Evolutionary conservation across 129 eudicot genomes (phyloP), one percentile per base, ranked within the genome.

Genomic region (Pulicaria dysenterica): DNA sequence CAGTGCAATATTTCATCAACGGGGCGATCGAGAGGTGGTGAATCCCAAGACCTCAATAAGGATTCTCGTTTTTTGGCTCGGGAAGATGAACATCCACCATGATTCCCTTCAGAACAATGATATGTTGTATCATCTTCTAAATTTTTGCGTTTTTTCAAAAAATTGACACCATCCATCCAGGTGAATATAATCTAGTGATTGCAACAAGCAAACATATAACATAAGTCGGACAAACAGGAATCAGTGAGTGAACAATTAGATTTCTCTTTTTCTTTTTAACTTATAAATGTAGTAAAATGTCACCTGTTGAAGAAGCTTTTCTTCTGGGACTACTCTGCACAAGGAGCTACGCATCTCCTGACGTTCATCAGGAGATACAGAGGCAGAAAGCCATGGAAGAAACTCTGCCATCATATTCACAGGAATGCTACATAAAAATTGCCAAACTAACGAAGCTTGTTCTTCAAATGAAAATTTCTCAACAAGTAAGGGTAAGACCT

Each of bases 401-500:
- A 95, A 95, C 83, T 95, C 97, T 49, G 92, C 93, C 99, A 95
- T 90, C 99, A 95, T 95, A 80, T 90, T 90, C 17, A 90, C 97
- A n/a, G 99, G 97, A 84, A 95, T 95, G 79, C 97, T 90, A 83
- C 99, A 95, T 74, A 95, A 78, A 79, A 95, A 95, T 56, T 88
- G 97, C 99, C 99, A 95, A 45, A 90, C 99, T 73, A 95, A 68
- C 13, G 97, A 88, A 59, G 97, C 97, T 69, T 95, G 99, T 89
- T 95, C 99, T 80, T 95, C 99, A 76, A 88, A 95, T 8, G 99
- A 90, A 77, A 95, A 95, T 74, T 95, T 95, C 64, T 90, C 99
- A 77, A 81, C 85, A 41, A 95, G 97, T 85, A 95, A 81, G 7
- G 97, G 99, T 61, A 90, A 83, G 55, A 95, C 99, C 99, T 95